These are phyloP conservation scores for Pseudocercospora pini-densiflorae DNA, from an alignment of 2,329 filamentous ascomycete genomes.

Conservation along the genomic window DNA sequence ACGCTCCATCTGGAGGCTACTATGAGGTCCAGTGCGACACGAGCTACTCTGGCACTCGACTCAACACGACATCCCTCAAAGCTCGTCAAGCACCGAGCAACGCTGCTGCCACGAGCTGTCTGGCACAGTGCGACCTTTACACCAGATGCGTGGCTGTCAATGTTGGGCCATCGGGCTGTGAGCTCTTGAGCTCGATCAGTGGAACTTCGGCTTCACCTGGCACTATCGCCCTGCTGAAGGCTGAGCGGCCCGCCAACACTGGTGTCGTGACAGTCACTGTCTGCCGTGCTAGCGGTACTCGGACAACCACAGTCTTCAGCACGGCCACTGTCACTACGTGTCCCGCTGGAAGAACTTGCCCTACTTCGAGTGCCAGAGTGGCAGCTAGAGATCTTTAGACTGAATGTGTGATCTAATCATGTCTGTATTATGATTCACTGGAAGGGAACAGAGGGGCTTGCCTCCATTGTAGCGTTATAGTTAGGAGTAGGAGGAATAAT, in stretches of 20 bases:
- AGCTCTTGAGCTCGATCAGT: background rate
- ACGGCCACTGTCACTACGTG: conserved; percentile 10
- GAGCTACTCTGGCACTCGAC: background rate
- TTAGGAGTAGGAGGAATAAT: background rate
- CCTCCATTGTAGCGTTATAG: background rate
- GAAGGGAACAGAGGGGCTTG: background rate
- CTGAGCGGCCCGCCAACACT: background rate
- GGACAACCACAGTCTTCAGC: conserved; percentile 4
- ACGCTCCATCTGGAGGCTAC: conserved; percentile 4
- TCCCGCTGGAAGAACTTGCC: background rate
- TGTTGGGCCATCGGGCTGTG: background rate
- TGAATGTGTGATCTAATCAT: background rate
- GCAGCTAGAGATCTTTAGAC: background rate
- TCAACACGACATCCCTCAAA: background rate
- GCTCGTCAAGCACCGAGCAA: background rate
- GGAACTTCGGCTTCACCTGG: background rate
- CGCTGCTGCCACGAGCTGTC: background rate
- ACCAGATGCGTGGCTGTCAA: conserved; percentile 1
- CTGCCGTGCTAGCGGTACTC: background rate
- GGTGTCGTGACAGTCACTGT: conserved; percentile 7
- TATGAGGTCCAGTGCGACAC: conserved; percentile 10
- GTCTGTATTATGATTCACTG: background rate
- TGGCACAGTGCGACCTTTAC: background rate
- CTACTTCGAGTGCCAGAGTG: background rate
- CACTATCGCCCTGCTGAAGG: conserved; percentile 7